Base-by-base conservation (phyloP, 1,284 basidiomycete species). In the Moniliella sp. region DNA sequence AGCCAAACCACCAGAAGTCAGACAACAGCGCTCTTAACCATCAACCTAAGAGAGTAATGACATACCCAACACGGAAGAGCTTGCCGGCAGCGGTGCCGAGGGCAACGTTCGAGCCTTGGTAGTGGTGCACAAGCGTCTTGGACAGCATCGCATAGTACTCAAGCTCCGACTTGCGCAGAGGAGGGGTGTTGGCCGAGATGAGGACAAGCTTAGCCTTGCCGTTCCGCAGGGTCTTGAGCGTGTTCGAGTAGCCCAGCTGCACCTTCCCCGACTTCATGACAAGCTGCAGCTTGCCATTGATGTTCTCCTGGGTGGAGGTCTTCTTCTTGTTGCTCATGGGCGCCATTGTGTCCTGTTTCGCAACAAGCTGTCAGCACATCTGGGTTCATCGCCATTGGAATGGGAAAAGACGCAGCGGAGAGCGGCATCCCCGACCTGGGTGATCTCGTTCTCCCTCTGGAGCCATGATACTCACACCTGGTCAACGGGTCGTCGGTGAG, bases 141-240 rank as follows among this genome's bases (percentile, higher is more conserved):
- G 50, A 68, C 56, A 97, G 72, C 88, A 97, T 97, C 68, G 91
- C 91, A 65, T 97, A 97, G 73, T 97, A 99, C 72, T 99, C 91
- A 45, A 99, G 72, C 73, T 99, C 91, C 39, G 86, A 93, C 67
- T 93, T 93, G 67, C 91, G 81, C 48, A 97, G 74, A 45, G 91
- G 91, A 39, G 88, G 91, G 68, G 84, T 93, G 72, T 97, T 99
- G 56, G 83, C 86, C 59, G 88, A 84, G 64, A 99, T 94, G 64
- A 99, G 70, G 60, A 99, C 78, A 55, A 99, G 81, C 70, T 94
- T 97, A 65, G 88, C 91, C 73, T 93, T 93, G 65, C 91, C 88
- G 54, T 68, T 78, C 61, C 91, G 78, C 79, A 97, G 91, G 69
- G 83, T 78, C 74, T 94, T 94, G 57, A 99, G 72, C 34, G 88